Percentiles rank a stretch among this genome's conserved stretches.
Conservation (phyloP, 345 rosid genomes). For the Brassica cretica region DNA sequence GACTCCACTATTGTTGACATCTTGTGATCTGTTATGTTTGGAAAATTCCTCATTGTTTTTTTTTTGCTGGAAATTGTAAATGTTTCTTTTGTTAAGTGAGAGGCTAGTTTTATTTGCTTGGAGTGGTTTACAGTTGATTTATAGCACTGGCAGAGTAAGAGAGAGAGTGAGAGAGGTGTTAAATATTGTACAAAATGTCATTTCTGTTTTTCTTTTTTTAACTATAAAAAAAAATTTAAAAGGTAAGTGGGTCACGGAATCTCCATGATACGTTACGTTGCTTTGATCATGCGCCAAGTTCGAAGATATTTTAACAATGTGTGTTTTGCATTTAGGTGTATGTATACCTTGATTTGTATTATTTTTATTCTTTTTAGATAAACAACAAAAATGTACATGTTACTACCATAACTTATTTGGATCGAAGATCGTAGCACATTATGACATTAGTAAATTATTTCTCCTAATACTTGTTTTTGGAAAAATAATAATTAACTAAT, state of each 20-base stretch:
- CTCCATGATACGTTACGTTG: slow-evolving; percentile 39
- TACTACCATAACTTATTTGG: neutral
- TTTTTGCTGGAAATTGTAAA: neutral
- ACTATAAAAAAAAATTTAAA: neutral
- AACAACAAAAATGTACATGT: neutral
- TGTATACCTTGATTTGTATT: neutral
- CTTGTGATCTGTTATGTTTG: slow-evolving; percentile 17
- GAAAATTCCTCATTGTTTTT: slow-evolving; percentile 33
- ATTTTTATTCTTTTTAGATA: neutral
- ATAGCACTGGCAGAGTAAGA: slow-evolving; percentile 18
- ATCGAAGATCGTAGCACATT: neutral
- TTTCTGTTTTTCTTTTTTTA: neutral
- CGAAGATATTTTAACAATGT: slow-evolving; percentile 17
- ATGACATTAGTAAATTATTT: neutral
- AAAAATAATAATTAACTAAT: neutral
- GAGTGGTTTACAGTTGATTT: slow-evolving; percentile 29
- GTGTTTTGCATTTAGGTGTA: neutral
- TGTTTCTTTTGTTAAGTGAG: neutral
- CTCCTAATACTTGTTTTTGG: neutral
- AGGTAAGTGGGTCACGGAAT: slow-evolving; percentile 43
- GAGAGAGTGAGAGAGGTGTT: neutral
- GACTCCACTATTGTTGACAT: slow-evolving; percentile 24
- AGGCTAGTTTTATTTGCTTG: slow-evolving; percentile 18
- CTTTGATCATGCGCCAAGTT: slow-evolving; percentile 30
- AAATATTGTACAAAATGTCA: slow-evolving; percentile 18